phyloP scores from a whole-genome alignment of 768 basidiomycete species.

The Lactarius vividus region DNA sequence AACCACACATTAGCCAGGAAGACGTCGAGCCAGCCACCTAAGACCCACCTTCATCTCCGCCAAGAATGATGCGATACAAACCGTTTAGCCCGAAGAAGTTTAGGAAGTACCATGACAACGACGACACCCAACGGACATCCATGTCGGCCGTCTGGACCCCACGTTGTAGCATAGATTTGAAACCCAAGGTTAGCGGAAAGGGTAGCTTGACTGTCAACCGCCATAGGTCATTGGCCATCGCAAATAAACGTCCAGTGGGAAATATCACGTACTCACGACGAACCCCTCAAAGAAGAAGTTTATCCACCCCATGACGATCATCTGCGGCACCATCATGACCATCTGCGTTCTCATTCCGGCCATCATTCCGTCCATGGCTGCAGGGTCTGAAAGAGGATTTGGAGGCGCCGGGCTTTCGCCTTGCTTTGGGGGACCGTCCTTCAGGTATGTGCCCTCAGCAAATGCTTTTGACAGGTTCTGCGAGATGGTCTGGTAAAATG shows the following conservation, averaged over 20 bases:
- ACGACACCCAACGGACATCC: conserved; percentile 99
- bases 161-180: conserved; percentile 97
- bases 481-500: conserved; percentile 73
- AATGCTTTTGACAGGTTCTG: conserved; percentile 70
- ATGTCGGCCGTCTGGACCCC: conserved; percentile 94
- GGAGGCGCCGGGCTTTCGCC: conserved; percentile 57
- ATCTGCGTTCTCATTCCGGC: conserved; percentile 98
- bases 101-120: conserved; percentile 98
- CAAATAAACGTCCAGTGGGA: not conserved
- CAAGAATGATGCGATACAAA: conserved; percentile 89
- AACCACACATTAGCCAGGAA: conserved; percentile 24
- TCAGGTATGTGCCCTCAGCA: conserved; percentile 76
- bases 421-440: conserved; percentile 71
- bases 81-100: conserved; percentile 98
- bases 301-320: conserved; percentile 99
- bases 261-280: conserved; percentile 73
- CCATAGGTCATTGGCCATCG: conserved; percentile 7
- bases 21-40: conserved; percentile 22
- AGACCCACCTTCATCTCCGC: conserved; percentile 78
- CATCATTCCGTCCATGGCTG: conserved; percentile 98
- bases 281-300: conserved; percentile 99
- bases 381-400: conserved; percentile 86
- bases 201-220: conserved; percentile 80
- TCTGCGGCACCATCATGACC: conserved; percentile 98
- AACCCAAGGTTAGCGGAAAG: conserved; percentile 93